Evolutionary conservation across 192 early-diverging fungal species (phyloP), one percentile per base, ranked within the genome.

Genomic region (Backusella sp.): DNA sequence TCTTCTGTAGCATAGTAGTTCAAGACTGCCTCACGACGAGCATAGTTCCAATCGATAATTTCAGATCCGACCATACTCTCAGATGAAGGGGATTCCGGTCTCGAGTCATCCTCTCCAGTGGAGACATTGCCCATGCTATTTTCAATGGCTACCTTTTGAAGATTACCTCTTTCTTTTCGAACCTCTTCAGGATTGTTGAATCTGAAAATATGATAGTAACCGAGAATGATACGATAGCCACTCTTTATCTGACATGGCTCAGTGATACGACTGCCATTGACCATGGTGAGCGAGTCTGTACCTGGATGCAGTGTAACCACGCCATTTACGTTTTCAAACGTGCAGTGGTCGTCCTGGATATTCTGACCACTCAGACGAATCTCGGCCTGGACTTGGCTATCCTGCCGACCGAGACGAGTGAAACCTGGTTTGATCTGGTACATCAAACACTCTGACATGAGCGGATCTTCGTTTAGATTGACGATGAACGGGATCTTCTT

Each of bases 161-260:
- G 41, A 26, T 86, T 84, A 9, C 26, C 56, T 8, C 90, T 83
- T 77, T 92, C 91, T 32, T 84, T 83, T 32, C 93, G 87, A 4
- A 88, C 94, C 73, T 96, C 93, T 69, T 89, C 91, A 1, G 95
- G 95, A 76, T 96, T 85, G 70, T 93, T 95, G 68, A 95, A 93
- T 4, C 94, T 82, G 72, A 95, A 96, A 1, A 96, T 92, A 78
- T 93, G 94, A 69, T 91, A 87, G 44, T 89, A 86, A 35, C 93
- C 94, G 19, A 96, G 80, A 56, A 95, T 94, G 49, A 96, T 83
- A 53, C 95, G 90, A 73, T 84, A 92, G 5, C 94, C 94, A 0
- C 91, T 93, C 39, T 84, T 81, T 21, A 96, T 79, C 41, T 79
- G 85, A 70, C 80, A 82, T 1, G 89, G 80, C 66, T 83, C 82